Base-by-base conservation (phyloP, 768 basidiomycete genomes). In the Agaricus blazei region DNA sequence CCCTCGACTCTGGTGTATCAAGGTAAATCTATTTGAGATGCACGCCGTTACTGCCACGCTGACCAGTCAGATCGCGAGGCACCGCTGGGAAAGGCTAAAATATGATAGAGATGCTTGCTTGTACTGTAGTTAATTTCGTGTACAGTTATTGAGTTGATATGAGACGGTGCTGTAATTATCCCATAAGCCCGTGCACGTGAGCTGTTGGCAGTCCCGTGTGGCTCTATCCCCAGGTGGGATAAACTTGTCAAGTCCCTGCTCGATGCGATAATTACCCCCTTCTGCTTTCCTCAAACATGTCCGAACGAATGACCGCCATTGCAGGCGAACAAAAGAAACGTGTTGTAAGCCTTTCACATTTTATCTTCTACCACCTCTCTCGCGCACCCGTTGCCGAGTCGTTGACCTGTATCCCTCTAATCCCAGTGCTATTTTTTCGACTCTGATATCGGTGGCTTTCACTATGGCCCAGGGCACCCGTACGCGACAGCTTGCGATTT, bases 391-490 rank as follows among this genome's bases (percentile, higher is more conserved):
- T 49, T 55, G 50, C 41, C 34, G 52, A 52, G 36, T 51, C 50
- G 58, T 62, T 60, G 57, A 58, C 52, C 23, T 52, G 49, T 52
- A 52, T 38, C 44, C 34, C 49, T 14, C 28, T 11, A 26, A 36
- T 43, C 42, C 23, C 55, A 97, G 90, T 98, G 96, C 68, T 99
- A 99, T 77, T 99, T 99, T 79, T 99, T 95, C 75, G 96, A 99
- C 72, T 96, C 94, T 31, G 96, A 99, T 68, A 95, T 99, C 70
- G 96, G 97, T 24, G 96, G 97, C 50, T 99, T 98, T 68, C 97
- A 98, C 70, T 95, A 97, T 85, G 94, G 94, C n/a, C 93, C 88
- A 55, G 95, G 93, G 5, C 94, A 98, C 69, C 93, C 94, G 87
- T 91, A 71, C 63, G 84, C 65, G 14, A 42, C 38, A 23, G 5